Base-by-base conservation (phyloP, 2,329 filamentous ascomycete genomes). In the Epichloe glyceriae region DNA sequence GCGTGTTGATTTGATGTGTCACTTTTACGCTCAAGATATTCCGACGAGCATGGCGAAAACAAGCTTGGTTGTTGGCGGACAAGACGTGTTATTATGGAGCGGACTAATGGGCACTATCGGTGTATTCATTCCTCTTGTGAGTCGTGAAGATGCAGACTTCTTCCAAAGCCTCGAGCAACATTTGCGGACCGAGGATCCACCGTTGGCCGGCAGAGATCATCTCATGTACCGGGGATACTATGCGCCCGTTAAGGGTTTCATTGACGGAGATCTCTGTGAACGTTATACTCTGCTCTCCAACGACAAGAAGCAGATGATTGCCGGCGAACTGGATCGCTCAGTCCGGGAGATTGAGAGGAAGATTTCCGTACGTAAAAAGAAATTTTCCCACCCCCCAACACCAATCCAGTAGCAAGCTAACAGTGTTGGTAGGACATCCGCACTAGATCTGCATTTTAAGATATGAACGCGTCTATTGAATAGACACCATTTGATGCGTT, bases 181-280 rank as follows among this genome's bases (percentile, higher is more conserved):
- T 62, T 76, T 99, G 64, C 80, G 91, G 46, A 81, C 79, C 12
- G 88, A 95, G 62, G 90, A 95, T 62, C 78, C 90, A 37, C 91
- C 91, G 7, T 72, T 98, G 45, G 87, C 88, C 19, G 94, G 93
- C 41, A 79, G 94, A 57, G 94, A 98, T 66, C 93, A 99, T 67
- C 74, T 99, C 44, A 94, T 95, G 62, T 99, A 95, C 67, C 79
- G 94, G 55, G 83, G 89, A 56, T 98, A 97, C 69, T 98, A 97
- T 66, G 88, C 88, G 6, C 94, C 93, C 0, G 88, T 95, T 41
- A 98, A 98, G 75, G 90, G 90, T 8, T 83, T 94, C 30, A 95
- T 99, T 60, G 93, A 99, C 67, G 93, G 93, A 30, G 93, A 99
- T 69, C 73, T 99, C 40, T 95, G 93, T 61, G 93, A 99, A 73